These are phyloP conservation scores for Basipetospora chlamydospora DNA, from an alignment of 2,329 filamentous ascomycete species.

Conservation along the genomic window DNA sequence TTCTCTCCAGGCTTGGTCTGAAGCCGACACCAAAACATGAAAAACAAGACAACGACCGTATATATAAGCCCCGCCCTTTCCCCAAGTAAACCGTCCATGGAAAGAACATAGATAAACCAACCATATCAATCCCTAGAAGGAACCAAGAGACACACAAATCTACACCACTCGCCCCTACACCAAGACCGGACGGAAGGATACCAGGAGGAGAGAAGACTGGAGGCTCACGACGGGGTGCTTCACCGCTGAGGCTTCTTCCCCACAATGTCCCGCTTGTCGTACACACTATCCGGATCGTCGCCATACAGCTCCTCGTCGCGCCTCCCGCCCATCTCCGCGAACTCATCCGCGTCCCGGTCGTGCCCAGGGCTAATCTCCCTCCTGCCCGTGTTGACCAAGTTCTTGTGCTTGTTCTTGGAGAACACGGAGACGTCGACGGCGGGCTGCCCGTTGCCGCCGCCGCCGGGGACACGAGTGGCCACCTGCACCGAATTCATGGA, in stretches of 20 bases:
- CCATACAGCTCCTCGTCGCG: conserved; percentile 69
- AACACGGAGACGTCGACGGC: conserved; percentile 48
- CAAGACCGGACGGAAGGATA: too few relatives aligned
- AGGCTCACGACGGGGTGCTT: too few relatives aligned
- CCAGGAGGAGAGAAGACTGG: too few relatives aligned
- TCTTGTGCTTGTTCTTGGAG: conserved; percentile 46
- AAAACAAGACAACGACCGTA: too few relatives aligned
- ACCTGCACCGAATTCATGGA: conserved; percentile 61
- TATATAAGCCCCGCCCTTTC: too few relatives aligned
- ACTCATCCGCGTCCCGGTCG: conserved; percentile 56
- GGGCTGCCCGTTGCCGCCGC: conserved; percentile 38
- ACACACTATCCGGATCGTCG: conserved; percentile 41
- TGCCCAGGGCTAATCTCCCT: conserved; percentile 55
- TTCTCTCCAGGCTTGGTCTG: too few relatives aligned
- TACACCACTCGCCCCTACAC: too few relatives aligned
- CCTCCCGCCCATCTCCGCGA: conserved; percentile 71
- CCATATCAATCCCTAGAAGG: too few relatives aligned
- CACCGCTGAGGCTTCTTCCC: neutral
- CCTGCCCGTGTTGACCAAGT: conserved; percentile 19
- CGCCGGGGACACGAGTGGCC: conserved; percentile 36
- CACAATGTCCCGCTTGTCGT: conserved; percentile 21
- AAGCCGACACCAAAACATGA: too few relatives aligned
- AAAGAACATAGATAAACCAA: too few relatives aligned
- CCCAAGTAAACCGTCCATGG: too few relatives aligned
- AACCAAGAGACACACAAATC: too few relatives aligned